These are phyloP conservation scores for Perkinsus marinus DNA, from an alignment of 169 alveolate species.

Conservation along the genomic window DNA sequence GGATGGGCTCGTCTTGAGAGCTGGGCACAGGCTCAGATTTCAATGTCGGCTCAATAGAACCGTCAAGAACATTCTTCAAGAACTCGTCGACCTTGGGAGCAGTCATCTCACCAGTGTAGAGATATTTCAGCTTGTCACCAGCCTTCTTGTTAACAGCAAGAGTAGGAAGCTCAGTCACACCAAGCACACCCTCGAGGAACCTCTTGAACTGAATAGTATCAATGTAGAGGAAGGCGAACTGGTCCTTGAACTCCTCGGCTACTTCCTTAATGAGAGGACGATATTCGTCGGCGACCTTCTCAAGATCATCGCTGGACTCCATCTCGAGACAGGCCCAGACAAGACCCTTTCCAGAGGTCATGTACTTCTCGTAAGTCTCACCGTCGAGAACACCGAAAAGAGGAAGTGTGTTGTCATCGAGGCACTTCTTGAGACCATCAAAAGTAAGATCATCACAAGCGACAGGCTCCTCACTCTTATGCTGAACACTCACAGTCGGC, in stretches of 20 bases:
- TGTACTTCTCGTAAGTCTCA: slow-evolving; percentile 37
- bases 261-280: slow-evolving; percentile 16
- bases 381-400: slow-evolving; percentile 43
- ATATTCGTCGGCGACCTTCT: slow-evolving; percentile 7
- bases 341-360: slow-evolving; percentile 17
- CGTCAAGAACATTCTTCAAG: slow-evolving; percentile 54
- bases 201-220: slow-evolving; percentile 23
- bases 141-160: slow-evolving; percentile 27
- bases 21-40: slow-evolving; percentile 78
- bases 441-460: slow-evolving; percentile 20
- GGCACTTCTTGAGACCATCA: slow-evolving; percentile 35
- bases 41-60: slow-evolving; percentile 52
- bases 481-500: slow-evolving; percentile 11
- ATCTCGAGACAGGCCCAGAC: not conserved
- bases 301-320: slow-evolving; percentile 22
- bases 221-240: slow-evolving; percentile 18
- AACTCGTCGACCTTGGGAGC: slow-evolving; percentile 36
- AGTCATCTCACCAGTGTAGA: slow-evolving; percentile 18
- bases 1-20: slow-evolving; percentile 56
- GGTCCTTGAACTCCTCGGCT: slow-evolving; percentile 21
- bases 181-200: not conserved
- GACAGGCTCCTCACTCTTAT: slow-evolving; percentile 33
- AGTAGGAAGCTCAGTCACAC: slow-evolving; percentile 32
- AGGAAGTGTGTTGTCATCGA: slow-evolving; percentile 35
- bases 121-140: slow-evolving; percentile 14